Evolutionary conservation across 2,329 filamentous ascomycete species (phyloP), one percentile per base, ranked within the genome.

Genomic region (Pseudogymnoascus sp.): DNA sequence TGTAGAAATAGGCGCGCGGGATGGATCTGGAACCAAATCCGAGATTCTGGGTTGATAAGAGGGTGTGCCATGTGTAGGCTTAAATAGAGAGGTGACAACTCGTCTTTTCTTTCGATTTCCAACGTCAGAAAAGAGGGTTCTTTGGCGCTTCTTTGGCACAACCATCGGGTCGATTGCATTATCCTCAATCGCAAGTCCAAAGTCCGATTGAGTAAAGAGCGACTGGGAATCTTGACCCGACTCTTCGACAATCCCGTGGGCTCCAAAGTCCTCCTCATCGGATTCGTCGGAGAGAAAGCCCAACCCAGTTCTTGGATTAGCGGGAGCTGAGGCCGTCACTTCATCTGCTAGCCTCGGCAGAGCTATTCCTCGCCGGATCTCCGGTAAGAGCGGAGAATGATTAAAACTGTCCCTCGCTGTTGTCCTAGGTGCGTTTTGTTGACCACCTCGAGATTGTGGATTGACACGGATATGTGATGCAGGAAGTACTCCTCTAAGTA

Each of bases 391-490:
- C 25, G 65, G 64, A 22, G 67, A 69, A 20, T 61, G 35, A 61
- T 61, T 65, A 3, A 61, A 38, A 57, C 47, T 62, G 9, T 64
- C 58, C 37, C 62, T 58, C 16, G n/a, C 25, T 25, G 37, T 12
- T 25, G 57, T 25, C 38, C 35, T 37, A 12, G 65, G 11, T 57
- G 58, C 22, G 37, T 47, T 25, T 60, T 47, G 28, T 33, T 62
- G 20, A 61, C 30, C n/a, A 57, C 47, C 72, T 58, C 69, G 64
- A 68, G 72, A 69, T 61, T 79, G 74, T 62, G 82, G 79, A 67
- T 86, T 83, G 22, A 88, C 70, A 41, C 85, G 79, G 61, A 87
- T 76, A 81, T 85, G 87, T 5, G 85, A 88, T n/a, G 85, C 85
- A 38, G 85, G 85, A 47, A 87, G 76, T 6, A 87, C 84, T 20